Evolutionary conservation across 1,284 basidiomycete genomes (phyloP), one percentile per base, ranked within the genome.

Genomic region (Ceratobasidium sp.): DNA sequence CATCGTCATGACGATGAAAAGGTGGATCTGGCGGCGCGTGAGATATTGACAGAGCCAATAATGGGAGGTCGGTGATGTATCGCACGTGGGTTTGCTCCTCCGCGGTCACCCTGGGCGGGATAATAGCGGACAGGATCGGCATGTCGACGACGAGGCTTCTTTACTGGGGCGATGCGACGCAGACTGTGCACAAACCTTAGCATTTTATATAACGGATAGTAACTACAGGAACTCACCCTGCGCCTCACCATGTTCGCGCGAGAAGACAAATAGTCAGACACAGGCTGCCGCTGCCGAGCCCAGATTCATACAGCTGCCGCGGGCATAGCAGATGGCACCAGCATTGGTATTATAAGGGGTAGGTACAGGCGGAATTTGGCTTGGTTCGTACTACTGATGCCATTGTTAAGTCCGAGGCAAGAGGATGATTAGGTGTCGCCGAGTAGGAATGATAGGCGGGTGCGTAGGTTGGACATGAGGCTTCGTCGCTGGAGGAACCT

Each of bases 21-120:
- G 98, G 95, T 98, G 96, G 0, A 96, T 98, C 79, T 91, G 89
- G 61, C 96, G 91, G 29, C 91, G 90, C 81, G 91, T 90, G 1
- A 97, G 88, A 83, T 92, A 96, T n/a, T 91, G 95, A 32, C 95
- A 87, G 17, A 97, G 88, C 1, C 92, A 90, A 84, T 95, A 97
- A 78, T 91, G 91, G 52, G 56, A 71, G 37, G 54, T 13, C 7
- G 68, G 84, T 86, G 0, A 83, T 83, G 81, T 86, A 87, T 56
- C 95, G 87, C 89, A 97, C 89, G 85, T 92, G 94, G 75, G 90
- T 90, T 87, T 93, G 92, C 83, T 96, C 95, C 77, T 95, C 93
- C 43, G 85, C 86, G 80, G 87, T 87, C 83, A 88, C 88, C 66
- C 87, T 87, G 59, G 88, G 87, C 2, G 93, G 93, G 44, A 96